Evolutionary conservation across 345 rosid genomes (phyloP), one percentile per base, ranked within the genome.

Genomic region (Microcos paniculata): DNA sequence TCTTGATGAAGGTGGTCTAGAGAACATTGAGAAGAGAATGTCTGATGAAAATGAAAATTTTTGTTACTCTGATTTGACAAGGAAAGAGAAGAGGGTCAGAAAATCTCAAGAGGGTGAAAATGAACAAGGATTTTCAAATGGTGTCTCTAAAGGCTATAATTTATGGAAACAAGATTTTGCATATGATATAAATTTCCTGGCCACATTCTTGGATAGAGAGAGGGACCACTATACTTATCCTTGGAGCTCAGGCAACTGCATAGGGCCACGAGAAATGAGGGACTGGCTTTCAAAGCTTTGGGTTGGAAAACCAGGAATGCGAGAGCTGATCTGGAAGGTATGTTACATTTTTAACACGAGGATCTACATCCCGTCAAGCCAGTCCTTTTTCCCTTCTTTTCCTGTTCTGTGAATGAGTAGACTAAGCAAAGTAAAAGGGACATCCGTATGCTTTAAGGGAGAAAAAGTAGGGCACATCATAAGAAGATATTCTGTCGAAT

Each of bases 251-350:
- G 93, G 97, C 31, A 92, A 91, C 79, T 88, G 94, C 83, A 91
- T 93, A 19, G 99, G 98, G 71, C 98, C 89, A 63, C 88, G 99
- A 80, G 98, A 95, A 87, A 89, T 95, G 98, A 91, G 99, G 76
- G 91, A 84, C 30, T 95, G 99, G 99, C 76, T 95, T 77, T 87
- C 76, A 69, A 91, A 83, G 82, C 98, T 95, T 75, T 95, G 99
- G 98, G 74, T 80, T 76, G 73, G 81, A 48, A 95, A 90, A 76
- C 96, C 98, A 30, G 96, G 73, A 83, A 82, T 89, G 87, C 86
- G 99, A 83, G 86, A 84, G 30, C 88, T 91, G 30, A 75, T 90
- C 78, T 95, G 99, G 99, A 95, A 95, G 99, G 99, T 95, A 76
- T 21, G 24, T 55, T 1, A 51, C 74, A 43, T 43, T 79, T 52